Percentiles rank a stretch among this genome's conserved stretches.
Conservation (phyloP, 352 stramenopile genomes). For the Thraustochytrium striatum region DNA sequence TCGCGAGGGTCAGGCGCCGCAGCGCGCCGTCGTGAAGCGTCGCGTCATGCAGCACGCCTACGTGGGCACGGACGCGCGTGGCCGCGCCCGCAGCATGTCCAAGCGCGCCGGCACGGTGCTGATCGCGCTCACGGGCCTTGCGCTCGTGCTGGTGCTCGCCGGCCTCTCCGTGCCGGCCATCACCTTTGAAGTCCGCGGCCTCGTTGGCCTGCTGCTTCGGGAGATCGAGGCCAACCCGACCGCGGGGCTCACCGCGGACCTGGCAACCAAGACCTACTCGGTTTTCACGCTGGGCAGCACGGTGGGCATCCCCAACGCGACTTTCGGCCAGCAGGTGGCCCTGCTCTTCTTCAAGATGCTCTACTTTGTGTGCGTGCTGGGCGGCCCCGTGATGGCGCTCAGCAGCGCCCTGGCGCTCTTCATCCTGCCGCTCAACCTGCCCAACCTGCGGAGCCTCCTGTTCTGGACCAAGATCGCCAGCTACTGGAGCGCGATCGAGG, state of each 20-base stretch:
- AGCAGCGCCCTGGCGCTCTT: background rate
- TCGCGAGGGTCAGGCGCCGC: background rate
- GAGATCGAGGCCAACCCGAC: background rate
- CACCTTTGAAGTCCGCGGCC: constrained; percentile 33
- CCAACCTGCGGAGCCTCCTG: background rate
- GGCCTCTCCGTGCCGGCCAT: constrained; percentile 12
- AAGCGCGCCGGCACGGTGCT: background rate
- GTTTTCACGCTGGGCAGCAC: background rate
- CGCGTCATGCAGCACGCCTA: background rate
- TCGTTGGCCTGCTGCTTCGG: constrained; percentile 1
- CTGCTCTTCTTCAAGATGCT: constrained; percentile 37
- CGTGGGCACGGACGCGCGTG: background rate
- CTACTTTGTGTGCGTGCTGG: background rate
- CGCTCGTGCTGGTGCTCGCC: background rate
- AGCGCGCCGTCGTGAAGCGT: background rate
- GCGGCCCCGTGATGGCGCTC: background rate
- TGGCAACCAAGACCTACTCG: constrained; percentile 31
- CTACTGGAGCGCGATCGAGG: constrained; percentile 22
- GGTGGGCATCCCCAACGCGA: background rate
- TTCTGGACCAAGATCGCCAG: constrained; percentile 45
- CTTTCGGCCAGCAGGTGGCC: background rate
- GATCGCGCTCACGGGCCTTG: background rate
- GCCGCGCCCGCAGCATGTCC: background rate
- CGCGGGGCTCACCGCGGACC: background rate
- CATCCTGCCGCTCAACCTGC: background rate